A percentile compares a stretch with the other conserved stretches of the same genome.
phyloP scores from a whole-genome alignment of 2,329 filamentous ascomycete species.

The Colletotrichum sp. region DNA sequence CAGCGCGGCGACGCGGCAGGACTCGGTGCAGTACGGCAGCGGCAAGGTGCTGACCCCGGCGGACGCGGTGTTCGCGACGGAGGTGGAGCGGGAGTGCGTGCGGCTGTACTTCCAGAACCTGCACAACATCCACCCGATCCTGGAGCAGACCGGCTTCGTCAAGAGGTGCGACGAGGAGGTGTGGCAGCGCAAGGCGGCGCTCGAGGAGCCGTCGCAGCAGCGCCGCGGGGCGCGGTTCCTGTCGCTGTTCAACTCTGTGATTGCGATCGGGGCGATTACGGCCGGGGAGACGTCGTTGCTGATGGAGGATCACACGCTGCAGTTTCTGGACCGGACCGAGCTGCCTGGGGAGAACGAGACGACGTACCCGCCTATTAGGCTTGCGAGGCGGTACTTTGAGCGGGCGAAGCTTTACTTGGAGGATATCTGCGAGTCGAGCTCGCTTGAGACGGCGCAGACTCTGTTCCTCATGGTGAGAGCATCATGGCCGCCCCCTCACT shows the following conservation, averaged over 20 bases:
- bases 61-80: constrained; percentile 1
- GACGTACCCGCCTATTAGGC: constrained; percentile 14
- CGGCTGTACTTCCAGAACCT: constrained; percentile 26
- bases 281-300: constrained; percentile 21
- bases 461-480: constrained; percentile 21
- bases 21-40: background rate
- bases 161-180: constrained; percentile 21
- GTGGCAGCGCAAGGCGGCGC: background rate
- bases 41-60: background rate
- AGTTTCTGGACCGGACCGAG: constrained; percentile 16
- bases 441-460: constrained; percentile 20
- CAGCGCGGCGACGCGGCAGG: background rate
- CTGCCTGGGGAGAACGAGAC: constrained; percentile 7
- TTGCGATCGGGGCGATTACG: constrained; percentile 21
- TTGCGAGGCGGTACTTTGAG: constrained; percentile 21
- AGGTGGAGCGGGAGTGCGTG: constrained; percentile 23
- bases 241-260: constrained; percentile 17
- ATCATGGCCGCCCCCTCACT: background rate
- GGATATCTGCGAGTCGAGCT: constrained; percentile 23
- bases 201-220: background rate
- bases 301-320: constrained; percentile 15
- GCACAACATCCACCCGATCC: constrained; percentile 26
- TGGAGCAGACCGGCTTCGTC: constrained; percentile 20
- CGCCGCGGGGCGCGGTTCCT: constrained; percentile 11
- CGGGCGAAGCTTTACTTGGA: constrained; percentile 16